phyloP scores from a whole-genome alignment of 257 asterid species.

The Nicotiana tabacum region DNA sequence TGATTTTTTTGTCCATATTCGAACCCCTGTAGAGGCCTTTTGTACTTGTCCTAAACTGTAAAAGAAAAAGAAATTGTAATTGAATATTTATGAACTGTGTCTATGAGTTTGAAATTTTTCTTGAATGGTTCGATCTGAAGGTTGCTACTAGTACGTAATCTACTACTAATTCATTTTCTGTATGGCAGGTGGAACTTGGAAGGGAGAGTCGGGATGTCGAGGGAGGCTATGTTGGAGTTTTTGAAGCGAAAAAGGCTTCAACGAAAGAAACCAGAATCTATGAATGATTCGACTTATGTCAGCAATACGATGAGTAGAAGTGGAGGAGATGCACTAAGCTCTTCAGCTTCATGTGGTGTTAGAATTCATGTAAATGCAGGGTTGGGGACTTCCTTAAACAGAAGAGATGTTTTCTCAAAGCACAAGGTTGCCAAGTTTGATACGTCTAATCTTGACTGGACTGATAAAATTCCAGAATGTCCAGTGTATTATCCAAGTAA shows the following conservation, averaged over 20 bases:
- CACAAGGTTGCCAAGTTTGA: slow-evolving; percentile 67
- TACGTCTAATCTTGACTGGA: slow-evolving; percentile 70
- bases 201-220: slow-evolving; percentile 56
- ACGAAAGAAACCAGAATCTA: slow-evolving; percentile 47
- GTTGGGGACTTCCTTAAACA: slow-evolving; percentile 35
- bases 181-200: slow-evolving; percentile 57
- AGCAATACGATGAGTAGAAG: slow-evolving; percentile 55
- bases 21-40: not conserved
- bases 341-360: slow-evolving; percentile 78
- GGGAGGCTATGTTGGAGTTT: slow-evolving; percentile 78
- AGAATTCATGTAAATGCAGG: slow-evolving; percentile 40
- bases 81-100: not conserved
- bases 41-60: not conserved
- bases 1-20: not conserved
- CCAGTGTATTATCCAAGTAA: slow-evolving; percentile 77
- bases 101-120: not conserved
- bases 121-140: slow-evolving; percentile 6
- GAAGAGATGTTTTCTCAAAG: slow-evolving; percentile 52
- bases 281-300: slow-evolving; percentile 37
- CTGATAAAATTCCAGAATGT: slow-evolving; percentile 70
- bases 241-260: slow-evolving; percentile 84
- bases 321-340: slow-evolving; percentile 68
- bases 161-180: not conserved
- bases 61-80: not conserved
- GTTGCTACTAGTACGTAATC: not conserved